phyloP scores from a whole-genome alignment of 75 land plant species.

The Cryptomeria japonica region DNA sequence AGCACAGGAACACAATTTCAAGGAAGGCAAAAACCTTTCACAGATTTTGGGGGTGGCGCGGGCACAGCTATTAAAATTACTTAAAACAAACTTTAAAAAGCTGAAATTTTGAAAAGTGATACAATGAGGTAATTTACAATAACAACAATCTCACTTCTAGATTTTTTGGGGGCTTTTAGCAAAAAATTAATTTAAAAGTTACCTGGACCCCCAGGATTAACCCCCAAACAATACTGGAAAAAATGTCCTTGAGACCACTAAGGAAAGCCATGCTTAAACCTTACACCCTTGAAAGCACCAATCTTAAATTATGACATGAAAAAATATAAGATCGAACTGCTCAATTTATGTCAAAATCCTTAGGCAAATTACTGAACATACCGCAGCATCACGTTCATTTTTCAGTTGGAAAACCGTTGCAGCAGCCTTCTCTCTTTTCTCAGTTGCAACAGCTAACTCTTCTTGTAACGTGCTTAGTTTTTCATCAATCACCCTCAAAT shows the following conservation, averaged over 20 bases:
- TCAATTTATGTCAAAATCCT: background rate
- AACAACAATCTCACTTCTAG: too few species aligned
- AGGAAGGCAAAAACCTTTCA: too few species aligned
- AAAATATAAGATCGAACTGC: background rate
- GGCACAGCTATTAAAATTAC: too few species aligned
- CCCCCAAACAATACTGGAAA: background rate
- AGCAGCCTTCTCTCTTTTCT: slow-evolving; percentile 43
- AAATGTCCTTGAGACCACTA: background rate
- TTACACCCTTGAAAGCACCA: background rate
- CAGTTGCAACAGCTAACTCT: slow-evolving; percentile 29
- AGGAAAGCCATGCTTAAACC: background rate
- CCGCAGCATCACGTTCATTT: slow-evolving; percentile 45
- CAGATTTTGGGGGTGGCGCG: too few species aligned
- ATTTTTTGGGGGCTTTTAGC: too few species aligned
- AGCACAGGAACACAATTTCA: too few species aligned
- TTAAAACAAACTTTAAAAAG: too few species aligned
- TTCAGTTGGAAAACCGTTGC: slow-evolving; percentile 32
- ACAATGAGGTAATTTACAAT: too few species aligned
- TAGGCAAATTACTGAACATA: slow-evolving; percentile 16
- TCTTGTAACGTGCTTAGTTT: slow-evolving; percentile 40
- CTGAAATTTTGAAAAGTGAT: too few species aligned
- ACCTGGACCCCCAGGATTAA: too few species aligned
- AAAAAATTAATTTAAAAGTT: too few species aligned
- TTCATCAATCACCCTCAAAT: slow-evolving; percentile 33
- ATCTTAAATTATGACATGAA: background rate